Conservation (phyloP, 805 yeast species). For the Lipomyces anomalus region DNA sequence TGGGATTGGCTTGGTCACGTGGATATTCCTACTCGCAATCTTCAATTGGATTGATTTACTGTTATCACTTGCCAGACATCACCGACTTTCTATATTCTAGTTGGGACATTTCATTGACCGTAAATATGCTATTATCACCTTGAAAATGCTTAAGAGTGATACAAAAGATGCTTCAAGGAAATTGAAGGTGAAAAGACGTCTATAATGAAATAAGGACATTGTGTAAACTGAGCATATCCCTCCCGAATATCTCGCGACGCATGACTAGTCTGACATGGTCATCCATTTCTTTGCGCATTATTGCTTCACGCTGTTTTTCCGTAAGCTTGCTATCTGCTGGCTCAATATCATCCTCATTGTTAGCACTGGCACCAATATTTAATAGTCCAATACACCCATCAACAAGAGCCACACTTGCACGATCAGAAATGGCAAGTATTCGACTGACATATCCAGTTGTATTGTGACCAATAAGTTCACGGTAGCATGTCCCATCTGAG, state of each 20-base stretch:
- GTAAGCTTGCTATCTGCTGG: slow-evolving; percentile 1
- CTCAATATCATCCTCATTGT: not conserved
- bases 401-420: slow-evolving; percentile 7
- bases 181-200: too few species aligned
- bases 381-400: slow-evolving; percentile 9
- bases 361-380: slow-evolving; percentile 5
- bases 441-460: too few species aligned
- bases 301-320: not conserved
- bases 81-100: too few species aligned
- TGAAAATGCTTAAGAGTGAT: too few species aligned
- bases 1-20: too few species aligned
- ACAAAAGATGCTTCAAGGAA: too few species aligned
- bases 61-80: too few species aligned
- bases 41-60: too few species aligned
- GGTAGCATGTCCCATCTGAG: slow-evolving; percentile 8
- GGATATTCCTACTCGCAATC: too few species aligned
- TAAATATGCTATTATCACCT: too few species aligned
- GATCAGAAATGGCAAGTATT: slow-evolving; percentile 4
- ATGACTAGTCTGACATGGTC: slow-evolving; percentile 10
- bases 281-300: slow-evolving; percentile 5
- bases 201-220: not conserved
- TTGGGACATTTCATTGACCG: too few species aligned
- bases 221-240: not conserved
- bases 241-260: slow-evolving; percentile 17
- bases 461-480: too few species aligned